Base-by-base conservation (phyloP, 768 basidiomycete species). In the Gyrodon lividus region DNA sequence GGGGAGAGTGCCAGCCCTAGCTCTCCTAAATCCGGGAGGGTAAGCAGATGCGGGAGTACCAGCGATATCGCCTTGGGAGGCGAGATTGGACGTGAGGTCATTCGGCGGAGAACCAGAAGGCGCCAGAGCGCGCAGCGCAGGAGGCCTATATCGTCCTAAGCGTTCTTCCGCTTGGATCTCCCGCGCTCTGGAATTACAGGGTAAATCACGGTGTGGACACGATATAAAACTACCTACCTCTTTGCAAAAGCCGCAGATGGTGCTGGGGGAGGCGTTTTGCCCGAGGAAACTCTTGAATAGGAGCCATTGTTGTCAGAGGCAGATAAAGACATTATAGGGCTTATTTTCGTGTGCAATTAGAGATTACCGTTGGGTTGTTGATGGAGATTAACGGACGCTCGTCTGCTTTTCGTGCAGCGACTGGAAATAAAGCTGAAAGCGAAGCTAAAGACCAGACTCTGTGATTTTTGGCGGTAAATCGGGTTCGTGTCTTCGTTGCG, bases 1-100 rank as follows among this genome's bases (percentile, higher is more conserved):
- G 73, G 95, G 95, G 65, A 98, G 82, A 77, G 95, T 98, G 51
- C 94, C 96, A 59, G 95, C 96, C 84, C 94, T 86, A 65, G 93
- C 92, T 77, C 94, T 85, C 74, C 92, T 84, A 70, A 93, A 96
- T 55, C 91, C 89, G 49, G 88, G 78, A 54, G 90, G 88, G 69
- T 83, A 89, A 73, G 83, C 88, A 68, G 85, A 83, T 57, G 86
- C 78, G 61, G 89, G 82, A 65, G 86, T 63, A 54, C 76, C 68
- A 57, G 77, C 69, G 61, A 73, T 73, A 71, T 88, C 86, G 62
- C 74, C 77, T 48, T 80, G 75, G 42, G 82, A 79, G 60, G 78
- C 73, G 65, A 77, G 70, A 63, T 82, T 78, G 63, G 84, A 73
- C 55, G 78, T 70, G 58, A 75, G 70, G 55, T 90, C 89, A 71